These are phyloP conservation scores for Aspergillus ellipticus DNA, from an alignment of 495 filamentous ascomycete genomes.

Conservation along the genomic window DNA sequence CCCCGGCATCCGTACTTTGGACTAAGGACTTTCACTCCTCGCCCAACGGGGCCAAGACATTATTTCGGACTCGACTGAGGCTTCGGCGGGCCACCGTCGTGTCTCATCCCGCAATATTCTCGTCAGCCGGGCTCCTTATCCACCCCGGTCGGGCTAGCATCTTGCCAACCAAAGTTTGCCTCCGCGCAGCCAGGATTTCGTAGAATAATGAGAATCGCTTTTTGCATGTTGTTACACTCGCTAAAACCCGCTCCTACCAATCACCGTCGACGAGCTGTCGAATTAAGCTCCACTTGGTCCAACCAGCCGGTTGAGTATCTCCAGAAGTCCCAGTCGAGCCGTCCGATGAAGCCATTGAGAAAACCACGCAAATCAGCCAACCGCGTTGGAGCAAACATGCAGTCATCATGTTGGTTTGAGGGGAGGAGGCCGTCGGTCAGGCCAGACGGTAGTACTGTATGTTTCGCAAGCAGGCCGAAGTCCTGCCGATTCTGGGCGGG, in stretches of 20 bases:
- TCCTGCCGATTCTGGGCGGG: neutral
- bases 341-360: neutral
- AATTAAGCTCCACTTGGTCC: neutral
- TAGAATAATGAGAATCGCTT: neutral
- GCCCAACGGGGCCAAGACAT: too few relatives aligned
- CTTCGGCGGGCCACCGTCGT: neutral
- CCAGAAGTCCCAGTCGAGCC: neutral
- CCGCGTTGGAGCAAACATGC: neutral
- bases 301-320: neutral
- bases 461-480: neutral
- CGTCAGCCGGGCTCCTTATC: neutral
- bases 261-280: neutral
- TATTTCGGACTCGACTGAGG: neutral
- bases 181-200: neutral
- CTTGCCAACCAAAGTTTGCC: neutral
- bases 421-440: neutral
- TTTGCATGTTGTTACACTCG: neutral
- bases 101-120: conserved; percentile 15
- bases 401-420: conserved; percentile 2
- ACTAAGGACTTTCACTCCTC: neutral
- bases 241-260: neutral
- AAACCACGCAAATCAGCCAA: neutral
- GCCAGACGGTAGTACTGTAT: neutral
- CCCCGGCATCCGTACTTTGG: too few relatives aligned
- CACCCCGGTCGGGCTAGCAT: neutral